These are phyloP conservation scores for Rhodotorula sp. DNA, from an alignment of 1,284 basidiomycete species.

Conservation along the genomic window DNA sequence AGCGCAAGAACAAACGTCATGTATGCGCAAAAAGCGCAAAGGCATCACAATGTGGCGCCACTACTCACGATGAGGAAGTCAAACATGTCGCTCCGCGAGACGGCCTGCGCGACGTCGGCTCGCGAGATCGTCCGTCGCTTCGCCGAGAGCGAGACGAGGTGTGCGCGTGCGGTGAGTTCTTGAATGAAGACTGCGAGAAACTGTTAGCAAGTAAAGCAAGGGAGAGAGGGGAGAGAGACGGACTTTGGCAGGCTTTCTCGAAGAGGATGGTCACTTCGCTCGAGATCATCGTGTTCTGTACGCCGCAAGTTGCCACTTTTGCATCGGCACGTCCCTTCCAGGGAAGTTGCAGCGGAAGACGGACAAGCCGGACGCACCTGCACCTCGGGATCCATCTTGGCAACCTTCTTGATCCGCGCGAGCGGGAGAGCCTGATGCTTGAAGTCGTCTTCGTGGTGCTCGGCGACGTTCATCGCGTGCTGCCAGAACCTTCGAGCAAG, in stretches of 20 bases:
- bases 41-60: conserved; percentile 71
- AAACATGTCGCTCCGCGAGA: conserved; percentile 70
- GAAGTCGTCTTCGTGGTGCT: conserved; percentile 77
- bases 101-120: conserved; percentile 83
- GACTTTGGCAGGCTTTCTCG: conserved; percentile 94
- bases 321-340: no score
- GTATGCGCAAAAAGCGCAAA: neutral
- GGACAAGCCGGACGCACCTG: conserved; percentile 60
- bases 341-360: no score
- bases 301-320: fast-evolving
- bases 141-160: conserved; percentile 88
- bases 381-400: conserved; percentile 96
- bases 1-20: no score
- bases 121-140: conserved; percentile 87
- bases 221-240: conserved; percentile 48
- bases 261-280: conserved; percentile 93
- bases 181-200: conserved; percentile 76
- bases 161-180: conserved; percentile 88
- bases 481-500: conserved; percentile 64
- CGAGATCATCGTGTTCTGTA: conserved; percentile 77
- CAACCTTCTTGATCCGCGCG: conserved; percentile 93
- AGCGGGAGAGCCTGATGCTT: conserved; percentile 80
- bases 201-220: neutral
- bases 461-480: conserved; percentile 71
- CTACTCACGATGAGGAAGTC: conserved; percentile 53